Base-by-base conservation (phyloP, 2,329 filamentous ascomycete genomes). In the Lecanoromycetidae sp. region DNA sequence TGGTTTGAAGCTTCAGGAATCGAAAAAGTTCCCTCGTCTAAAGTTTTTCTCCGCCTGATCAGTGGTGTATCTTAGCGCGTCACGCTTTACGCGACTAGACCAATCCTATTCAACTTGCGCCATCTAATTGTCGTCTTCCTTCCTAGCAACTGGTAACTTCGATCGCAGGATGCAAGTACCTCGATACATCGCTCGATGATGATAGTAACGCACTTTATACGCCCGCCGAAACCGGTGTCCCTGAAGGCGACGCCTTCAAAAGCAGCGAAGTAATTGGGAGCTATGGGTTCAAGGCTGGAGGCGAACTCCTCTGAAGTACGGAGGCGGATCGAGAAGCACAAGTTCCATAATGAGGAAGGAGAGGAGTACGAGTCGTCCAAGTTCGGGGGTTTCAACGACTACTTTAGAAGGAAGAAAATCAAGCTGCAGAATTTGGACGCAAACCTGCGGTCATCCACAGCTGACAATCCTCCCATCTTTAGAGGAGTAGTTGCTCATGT, bases 401-500 rank as follows among this genome's bases (percentile, higher is more conserved):
- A 96, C 64, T 93, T 95, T 61, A 76, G 88, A 41, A 81, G 88
- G 47, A 98, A 98, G 71, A 95, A 94, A 71, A 80, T 94, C 64
- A 98, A 98, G 61, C 74, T 98, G 3, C 91, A 96, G 64, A 98
- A 98, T 59, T 76, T 91, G 25, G 91, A 98, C 65, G 80, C 80
- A 7, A 78, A 94, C 45, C 71, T 94, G 36, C 80, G 90, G 49
- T 70, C 77, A 3, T 76, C 80, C 1, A 76, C 80, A 1, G 65
- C 69, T 0, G 79, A 82, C 55, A 86, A 84, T 54, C 86, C 87
- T 8, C 79, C 77, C 52, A 87, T 98, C 44, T 98, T 98, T 71
- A 86, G 82, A 56, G 87, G 87, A 0, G 75, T 96, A 7, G 87
- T 94, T 10, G 87, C 82, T 8, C 86, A 95, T 64, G 83, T 98